A percentile compares a stretch with the other conserved stretches of the same genome.
phyloP scores from a whole-genome alignment of 345 rosid species.

The Citrus trifoliata region DNA sequence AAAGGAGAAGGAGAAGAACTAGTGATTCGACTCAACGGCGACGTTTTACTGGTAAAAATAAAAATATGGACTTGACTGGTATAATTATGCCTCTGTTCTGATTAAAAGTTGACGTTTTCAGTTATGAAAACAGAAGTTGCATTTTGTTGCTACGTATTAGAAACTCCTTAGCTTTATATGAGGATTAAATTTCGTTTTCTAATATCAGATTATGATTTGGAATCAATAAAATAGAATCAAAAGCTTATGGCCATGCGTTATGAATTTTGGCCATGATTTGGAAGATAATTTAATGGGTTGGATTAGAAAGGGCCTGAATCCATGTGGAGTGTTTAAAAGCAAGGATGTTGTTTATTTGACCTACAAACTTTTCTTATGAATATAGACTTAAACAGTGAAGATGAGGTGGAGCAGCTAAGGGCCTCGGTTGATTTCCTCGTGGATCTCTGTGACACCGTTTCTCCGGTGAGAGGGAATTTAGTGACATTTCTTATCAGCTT shows the following conservation, averaged over 20 bases:
- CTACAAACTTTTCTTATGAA: slow-evolving; percentile 6
- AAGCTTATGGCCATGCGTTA: background rate
- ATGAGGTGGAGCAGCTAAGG: slow-evolving; percentile 63
- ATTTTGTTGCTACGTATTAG: background rate
- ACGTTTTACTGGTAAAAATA: slow-evolving; percentile 37
- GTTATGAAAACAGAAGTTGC: background rate
- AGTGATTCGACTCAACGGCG: slow-evolving; percentile 29
- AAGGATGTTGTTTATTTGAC: background rate
- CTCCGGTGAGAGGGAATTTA: slow-evolving; percentile 35
- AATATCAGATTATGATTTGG: background rate
- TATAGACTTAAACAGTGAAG: slow-evolving; percentile 52
- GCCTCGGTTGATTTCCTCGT: slow-evolving; percentile 78
- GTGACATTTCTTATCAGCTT: background rate
- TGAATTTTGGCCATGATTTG: background rate
- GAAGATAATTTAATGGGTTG: background rate
- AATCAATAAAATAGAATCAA: background rate
- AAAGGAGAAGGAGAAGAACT: slow-evolving; percentile 41
- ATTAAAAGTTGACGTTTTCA: background rate
- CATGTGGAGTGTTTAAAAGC: background rate
- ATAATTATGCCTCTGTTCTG: background rate
- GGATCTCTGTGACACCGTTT: slow-evolving; percentile 55
- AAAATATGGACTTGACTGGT: background rate
- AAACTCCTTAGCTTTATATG: background rate
- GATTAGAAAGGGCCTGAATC: background rate
- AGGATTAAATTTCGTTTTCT: background rate